Conservation (phyloP, 345 rosid species). For the Boechera stricta region DNA sequence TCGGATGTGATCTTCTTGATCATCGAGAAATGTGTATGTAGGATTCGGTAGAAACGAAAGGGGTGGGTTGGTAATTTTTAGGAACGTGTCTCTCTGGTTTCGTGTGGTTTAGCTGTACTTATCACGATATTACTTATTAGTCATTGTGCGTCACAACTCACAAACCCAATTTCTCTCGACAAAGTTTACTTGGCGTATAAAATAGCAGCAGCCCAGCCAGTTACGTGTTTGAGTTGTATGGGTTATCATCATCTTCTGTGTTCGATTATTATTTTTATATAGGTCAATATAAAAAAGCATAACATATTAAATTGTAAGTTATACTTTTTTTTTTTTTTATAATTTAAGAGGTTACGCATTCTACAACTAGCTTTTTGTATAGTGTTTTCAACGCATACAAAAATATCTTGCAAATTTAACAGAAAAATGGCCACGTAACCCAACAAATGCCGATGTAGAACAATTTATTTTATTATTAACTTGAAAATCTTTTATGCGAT, state of each 20-base stretch:
- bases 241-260: not conserved
- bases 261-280: not conserved
- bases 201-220: not conserved
- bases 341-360: not conserved
- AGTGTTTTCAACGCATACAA: not conserved
- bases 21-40: slow-evolving; percentile 25
- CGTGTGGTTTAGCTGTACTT: slow-evolving; percentile 42
- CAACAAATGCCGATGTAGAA: not conserved
- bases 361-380: not conserved
- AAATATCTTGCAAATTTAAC: not conserved
- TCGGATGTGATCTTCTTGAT: slow-evolving; percentile 22
- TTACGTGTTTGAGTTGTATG: slow-evolving; percentile 32
- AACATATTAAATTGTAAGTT: not conserved
- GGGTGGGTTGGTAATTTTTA: slow-evolving; percentile 33
- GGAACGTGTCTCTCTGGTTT: slow-evolving; percentile 32
- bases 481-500: not conserved
- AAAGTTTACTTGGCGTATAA: slow-evolving; percentile 36
- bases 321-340: too few species aligned
- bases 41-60: slow-evolving; percentile 27
- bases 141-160: slow-evolving; percentile 37
- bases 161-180: slow-evolving; percentile 23
- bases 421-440: not conserved
- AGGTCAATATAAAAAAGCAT: not conserved
- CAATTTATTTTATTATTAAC: not conserved
- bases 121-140: slow-evolving; percentile 5